A percentile compares a stretch with the other conserved stretches of the same genome.
Evolutionary conservation across 2,329 filamentous ascomycete genomes (phyloP).

Genomic region (Colletotrichum scovillei): DNA sequence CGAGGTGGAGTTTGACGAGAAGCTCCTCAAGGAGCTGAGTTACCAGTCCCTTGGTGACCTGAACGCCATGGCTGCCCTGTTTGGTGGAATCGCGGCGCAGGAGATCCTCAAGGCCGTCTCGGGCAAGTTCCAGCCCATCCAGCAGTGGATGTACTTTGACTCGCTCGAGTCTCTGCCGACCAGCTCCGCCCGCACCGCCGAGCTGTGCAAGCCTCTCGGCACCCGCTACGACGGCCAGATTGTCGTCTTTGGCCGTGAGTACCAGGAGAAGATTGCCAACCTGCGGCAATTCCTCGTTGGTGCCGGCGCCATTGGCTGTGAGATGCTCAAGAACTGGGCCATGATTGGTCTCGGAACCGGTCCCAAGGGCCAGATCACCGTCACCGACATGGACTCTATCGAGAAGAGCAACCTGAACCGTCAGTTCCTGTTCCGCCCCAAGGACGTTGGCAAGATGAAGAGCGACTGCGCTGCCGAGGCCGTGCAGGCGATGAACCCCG

Average conservation of each 20-base stretch:
- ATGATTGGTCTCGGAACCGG: conserved; percentile 96
- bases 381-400: conserved; percentile 98
- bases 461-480: conserved; percentile 91
- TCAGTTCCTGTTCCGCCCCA: conserved; percentile 93
- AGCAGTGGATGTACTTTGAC: conserved; percentile 97
- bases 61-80: conserved; percentile 92
- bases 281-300: conserved; percentile 94
- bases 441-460: conserved; percentile 96
- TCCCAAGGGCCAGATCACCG: conserved; percentile 86
- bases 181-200: conserved; percentile 79
- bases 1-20: conserved; percentile 89
- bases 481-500: conserved; percentile 96
- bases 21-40: conserved; percentile 90
- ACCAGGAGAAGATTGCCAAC: conserved; percentile 92
- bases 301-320: conserved; percentile 96
- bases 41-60: conserved; percentile 95
- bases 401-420: conserved; percentile 99
- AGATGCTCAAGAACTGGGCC: conserved; percentile 99
- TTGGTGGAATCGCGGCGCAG: conserved; percentile 92
- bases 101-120: conserved; percentile 97
- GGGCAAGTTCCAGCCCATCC: conserved; percentile 95
- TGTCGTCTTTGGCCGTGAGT: conserved; percentile 93
- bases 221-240: conserved; percentile 97
- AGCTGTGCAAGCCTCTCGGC: conserved; percentile 86
- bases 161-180: conserved; percentile 94